Conservation (phyloP, 2,329 filamentous ascomycete genomes). For the Coleophoma eucalyptorum region DNA sequence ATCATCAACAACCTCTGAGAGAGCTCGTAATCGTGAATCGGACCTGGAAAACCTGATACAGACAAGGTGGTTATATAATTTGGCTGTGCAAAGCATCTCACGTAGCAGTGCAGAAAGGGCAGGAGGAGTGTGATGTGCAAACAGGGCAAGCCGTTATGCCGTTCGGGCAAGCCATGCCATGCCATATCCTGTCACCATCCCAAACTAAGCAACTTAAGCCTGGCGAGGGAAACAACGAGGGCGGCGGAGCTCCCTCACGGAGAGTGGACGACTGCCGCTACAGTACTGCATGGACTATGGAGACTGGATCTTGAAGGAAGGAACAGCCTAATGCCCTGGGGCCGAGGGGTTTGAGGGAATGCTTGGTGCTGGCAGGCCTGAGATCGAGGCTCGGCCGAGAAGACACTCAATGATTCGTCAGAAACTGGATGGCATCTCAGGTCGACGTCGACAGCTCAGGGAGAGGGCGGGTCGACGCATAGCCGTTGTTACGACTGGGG, state of each 20-base stretch:
- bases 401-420: slow-evolving; percentile 20
- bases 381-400: slow-evolving; percentile 23
- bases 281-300: no score
- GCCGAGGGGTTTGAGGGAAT: slow-evolving; percentile 4
- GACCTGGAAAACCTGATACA: no score
- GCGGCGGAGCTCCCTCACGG: no score
- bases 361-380: slow-evolving; percentile 14
- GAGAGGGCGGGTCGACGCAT: slow-evolving; percentile 20
- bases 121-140: slow-evolving; percentile 20
- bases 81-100: no score
- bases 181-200: no score
- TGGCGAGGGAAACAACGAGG: slow-evolving; percentile 7
- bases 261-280: no score
- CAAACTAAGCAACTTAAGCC: slow-evolving; percentile 10
- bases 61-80: no score
- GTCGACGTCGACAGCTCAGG: slow-evolving; percentile 8
- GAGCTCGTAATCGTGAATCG: no score
- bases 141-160: slow-evolving; percentile 1
- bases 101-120: slow-evolving; percentile 3
- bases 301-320: neutral
- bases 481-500: slow-evolving; percentile 22
- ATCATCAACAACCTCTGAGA: slow-evolving; percentile 13
- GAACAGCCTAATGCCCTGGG: neutral
- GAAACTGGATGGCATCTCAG: slow-evolving; percentile 9
- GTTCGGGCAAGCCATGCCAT: no score